Base-by-base conservation (phyloP, 164 flowering plant genomes). In the Nymphaea thermarum region DNA sequence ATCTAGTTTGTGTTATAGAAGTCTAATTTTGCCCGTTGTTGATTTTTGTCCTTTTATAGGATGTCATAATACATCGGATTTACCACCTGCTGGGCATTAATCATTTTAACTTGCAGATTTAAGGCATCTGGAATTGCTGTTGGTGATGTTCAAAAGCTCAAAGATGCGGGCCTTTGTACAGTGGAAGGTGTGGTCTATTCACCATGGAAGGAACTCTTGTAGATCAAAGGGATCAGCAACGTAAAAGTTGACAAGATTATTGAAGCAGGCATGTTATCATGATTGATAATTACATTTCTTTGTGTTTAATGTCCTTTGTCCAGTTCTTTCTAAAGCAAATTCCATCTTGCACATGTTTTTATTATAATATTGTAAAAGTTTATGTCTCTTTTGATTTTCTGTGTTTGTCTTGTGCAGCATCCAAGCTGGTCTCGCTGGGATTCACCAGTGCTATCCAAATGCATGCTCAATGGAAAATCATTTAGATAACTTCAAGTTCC, bases 401-500 rank as follows among this genome's bases (percentile, higher is more conserved):
- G 66, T 60, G 14, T 76, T 3, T 66, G 67, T 62, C 51, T 8
- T 45, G 8, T 45, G 68, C 84, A 93, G 98, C 94, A 60, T 87
- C 96, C 61, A 89, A 91, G 74, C 72, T 91, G 75, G 87, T 89
- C 68, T 97, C 97, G 41, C 60, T 93, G 87, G 98, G 98, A 47
- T 93, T 93, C 67, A 91, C 97, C 18, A 91, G 95, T 80, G 98
- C 96, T 42, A 80, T 85, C 76, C 90, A 89, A 67, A 88, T 93
- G 41, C 98, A 93, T 71, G 97, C 95, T 3, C 96, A 93, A 71
- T 82, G 96, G 80, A 89, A 91, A 75, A 89, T 89, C 67, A 89
- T 93, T 76, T 96, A 89, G 73, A 86, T 91, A 71, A 83, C 96
- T 47, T 83, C 98, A 74, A 96, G 98, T 7, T 93, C 98, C n/a